A percentile compares a stretch with the other conserved stretches of the same genome.
Evolutionary conservation across 75 land plant species (phyloP).

Genomic region (Isoetes taiwanensis): DNA sequence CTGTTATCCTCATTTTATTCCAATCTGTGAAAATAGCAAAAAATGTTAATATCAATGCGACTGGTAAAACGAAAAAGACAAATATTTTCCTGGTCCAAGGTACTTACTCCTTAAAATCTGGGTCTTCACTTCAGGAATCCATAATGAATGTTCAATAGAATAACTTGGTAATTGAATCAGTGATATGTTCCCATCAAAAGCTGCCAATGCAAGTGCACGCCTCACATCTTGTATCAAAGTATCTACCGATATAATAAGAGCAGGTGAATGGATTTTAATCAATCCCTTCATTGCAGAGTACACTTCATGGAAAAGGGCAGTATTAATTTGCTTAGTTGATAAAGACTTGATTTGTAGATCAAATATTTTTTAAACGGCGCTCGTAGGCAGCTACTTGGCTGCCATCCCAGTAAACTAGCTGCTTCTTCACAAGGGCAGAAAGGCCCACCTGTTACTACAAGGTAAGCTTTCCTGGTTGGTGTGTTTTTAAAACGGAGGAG

Average conservation of each 20-base stretch:
- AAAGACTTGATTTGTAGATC: too few relatives aligned
- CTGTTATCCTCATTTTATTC: neutral
- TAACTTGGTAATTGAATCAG: slow-evolving; percentile 55
- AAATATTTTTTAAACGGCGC: too few relatives aligned
- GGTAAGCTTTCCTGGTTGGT: slow-evolving; percentile 65
- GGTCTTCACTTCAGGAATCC: slow-evolving; percentile 71
- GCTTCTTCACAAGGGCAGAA: slow-evolving; percentile 90
- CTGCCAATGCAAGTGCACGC: slow-evolving; percentile 63
- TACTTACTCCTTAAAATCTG: slow-evolving; percentile 64
- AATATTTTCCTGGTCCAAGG: too few relatives aligned
- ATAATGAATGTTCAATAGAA: slow-evolving; percentile 59
- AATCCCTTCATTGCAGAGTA: slow-evolving; percentile 78
- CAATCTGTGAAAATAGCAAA: neutral
- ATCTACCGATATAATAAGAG: slow-evolving; percentile 52
- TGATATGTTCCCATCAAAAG: slow-evolving; percentile 21
- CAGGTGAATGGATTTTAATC: slow-evolving; percentile 75
- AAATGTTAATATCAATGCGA: too few relatives aligned
- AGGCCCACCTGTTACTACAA: slow-evolving; percentile 69
- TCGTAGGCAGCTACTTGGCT: slow-evolving; percentile 49
- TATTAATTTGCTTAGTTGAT: too few relatives aligned
- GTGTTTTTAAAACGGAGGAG: slow-evolving; percentile 64
- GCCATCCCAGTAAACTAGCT: slow-evolving; percentile 49
- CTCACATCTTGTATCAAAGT: slow-evolving; percentile 46
- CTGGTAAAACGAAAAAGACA: too few relatives aligned
- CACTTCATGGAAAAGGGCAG: slow-evolving; percentile 39